Conservation (phyloP, 2,329 filamentous ascomycete species). For the Ascochyta pisi region DNA sequence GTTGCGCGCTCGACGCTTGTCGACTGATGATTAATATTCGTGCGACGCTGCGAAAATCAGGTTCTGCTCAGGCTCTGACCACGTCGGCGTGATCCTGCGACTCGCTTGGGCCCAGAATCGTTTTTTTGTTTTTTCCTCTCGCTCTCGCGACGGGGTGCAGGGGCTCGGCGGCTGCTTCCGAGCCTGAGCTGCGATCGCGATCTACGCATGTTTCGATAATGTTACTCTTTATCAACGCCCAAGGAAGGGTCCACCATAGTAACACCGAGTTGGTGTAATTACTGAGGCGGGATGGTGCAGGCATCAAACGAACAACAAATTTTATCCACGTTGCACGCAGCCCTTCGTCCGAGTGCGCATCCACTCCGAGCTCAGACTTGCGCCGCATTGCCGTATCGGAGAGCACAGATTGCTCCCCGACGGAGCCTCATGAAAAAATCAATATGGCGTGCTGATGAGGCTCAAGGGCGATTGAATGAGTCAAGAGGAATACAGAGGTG, state of each 20-base stretch:
- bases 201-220: slow-evolving; percentile 4
- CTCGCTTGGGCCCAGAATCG: background rate
- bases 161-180: slow-evolving; percentile 15
- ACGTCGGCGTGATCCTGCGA: slow-evolving; percentile 26
- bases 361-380: background rate
- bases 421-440: slow-evolving; percentile 6
- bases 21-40: slow-evolving; percentile 15
- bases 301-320: slow-evolving; percentile 3
- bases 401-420: slow-evolving; percentile 9
- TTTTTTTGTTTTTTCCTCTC: background rate
- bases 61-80: slow-evolving; percentile 28
- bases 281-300: slow-evolving; percentile 5
- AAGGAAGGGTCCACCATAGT: slow-evolving; percentile 7
- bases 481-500: background rate
- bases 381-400: slow-evolving; percentile 3
- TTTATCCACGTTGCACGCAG: slow-evolving; percentile 1
- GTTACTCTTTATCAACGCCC: slow-evolving; percentile 2
- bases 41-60: slow-evolving; percentile 14
- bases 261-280: slow-evolving; percentile 3
- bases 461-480: slow-evolving; percentile 10
- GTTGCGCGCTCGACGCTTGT: slow-evolving; percentile 12
- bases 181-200: slow-evolving; percentile 7
- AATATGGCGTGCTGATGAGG: slow-evolving; percentile 6
- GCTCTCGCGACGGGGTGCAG: background rate
- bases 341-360: background rate